phyloP scores from a whole-genome alignment of 257 asterid genomes.

The Ocimum tenuiflorum region DNA sequence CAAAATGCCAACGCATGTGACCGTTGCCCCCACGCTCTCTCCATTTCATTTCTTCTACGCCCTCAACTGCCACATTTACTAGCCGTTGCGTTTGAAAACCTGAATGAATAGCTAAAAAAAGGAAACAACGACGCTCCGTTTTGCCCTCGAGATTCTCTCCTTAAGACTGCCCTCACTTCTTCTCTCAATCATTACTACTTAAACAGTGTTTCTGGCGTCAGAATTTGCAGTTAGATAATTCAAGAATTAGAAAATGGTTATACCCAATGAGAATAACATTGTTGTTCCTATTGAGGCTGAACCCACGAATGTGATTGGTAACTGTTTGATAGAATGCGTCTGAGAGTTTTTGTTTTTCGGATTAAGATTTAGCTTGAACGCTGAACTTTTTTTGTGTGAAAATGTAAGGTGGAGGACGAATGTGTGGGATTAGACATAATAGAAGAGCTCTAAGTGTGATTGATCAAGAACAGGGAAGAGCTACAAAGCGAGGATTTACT shows the following conservation, averaged over 20 bases:
- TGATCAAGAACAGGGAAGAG: constrained; percentile 42
- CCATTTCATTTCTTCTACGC: constrained; percentile 5
- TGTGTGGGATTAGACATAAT: constrained; percentile 36
- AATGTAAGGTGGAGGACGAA: constrained; percentile 37
- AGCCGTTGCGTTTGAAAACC: constrained; percentile 70
- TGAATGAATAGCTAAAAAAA: background rate
- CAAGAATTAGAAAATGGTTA: constrained; percentile 26
- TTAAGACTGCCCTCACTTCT: background rate
- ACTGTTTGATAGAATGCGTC: background rate
- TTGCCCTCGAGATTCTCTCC: constrained; percentile 17
- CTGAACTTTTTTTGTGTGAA: background rate
- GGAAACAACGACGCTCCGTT: constrained; percentile 5
- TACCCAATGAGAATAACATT: constrained; percentile 47
- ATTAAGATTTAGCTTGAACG: background rate
- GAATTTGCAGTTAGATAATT: constrained; percentile 21
- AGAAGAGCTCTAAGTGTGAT: constrained; percentile 59
- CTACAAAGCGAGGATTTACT: constrained; percentile 47
- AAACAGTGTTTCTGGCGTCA: background rate
- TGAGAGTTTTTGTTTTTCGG: background rate
- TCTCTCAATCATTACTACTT: background rate
- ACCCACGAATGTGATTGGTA: constrained; percentile 43
- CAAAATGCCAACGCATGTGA: constrained; percentile 35
- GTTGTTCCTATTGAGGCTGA: constrained; percentile 24
- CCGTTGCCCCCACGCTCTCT: constrained; percentile 46
- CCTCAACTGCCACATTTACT: constrained; percentile 46